These are phyloP conservation scores for Mycena chlorophos DNA, from an alignment of 768 basidiomycete species.

Conservation along the genomic window DNA sequence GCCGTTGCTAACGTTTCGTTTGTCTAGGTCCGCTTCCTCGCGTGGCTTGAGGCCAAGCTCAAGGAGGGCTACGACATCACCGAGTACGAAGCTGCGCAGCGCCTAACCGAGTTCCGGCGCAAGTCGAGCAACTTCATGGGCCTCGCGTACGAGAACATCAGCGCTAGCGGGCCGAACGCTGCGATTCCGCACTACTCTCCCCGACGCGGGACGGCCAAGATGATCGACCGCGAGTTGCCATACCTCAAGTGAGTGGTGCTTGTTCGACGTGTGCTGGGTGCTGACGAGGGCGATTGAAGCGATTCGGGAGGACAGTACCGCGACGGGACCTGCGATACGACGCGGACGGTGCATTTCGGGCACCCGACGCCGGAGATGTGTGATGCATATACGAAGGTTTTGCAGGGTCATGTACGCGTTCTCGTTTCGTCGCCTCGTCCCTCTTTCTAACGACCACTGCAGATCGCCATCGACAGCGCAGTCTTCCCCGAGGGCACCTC, in stretches of 20 bases:
- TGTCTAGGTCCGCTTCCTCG: conserved; percentile 71
- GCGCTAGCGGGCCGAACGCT: conserved; percentile 86
- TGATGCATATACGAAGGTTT: conserved; percentile 90
- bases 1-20: no score
- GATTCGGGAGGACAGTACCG: conserved; percentile 90
- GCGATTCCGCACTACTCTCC: conserved; percentile 94
- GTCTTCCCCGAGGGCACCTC: conserved; percentile 91
- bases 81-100: conserved; percentile 89
- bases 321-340: conserved; percentile 89
- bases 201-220: conserved; percentile 58
- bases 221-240: conserved; percentile 77
- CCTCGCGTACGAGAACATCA: conserved; percentile 87
- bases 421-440: conserved; percentile 20
- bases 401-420: conserved; percentile 89
- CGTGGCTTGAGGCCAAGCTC: conserved; percentile 86
- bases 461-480: conserved; percentile 90
- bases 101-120: conserved; percentile 74
- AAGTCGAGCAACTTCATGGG: conserved; percentile 77
- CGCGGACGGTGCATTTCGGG: conserved; percentile 83
- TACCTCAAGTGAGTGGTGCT: conserved; percentile 76
- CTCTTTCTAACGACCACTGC: conserved; percentile 24
- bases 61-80: conserved; percentile 77
- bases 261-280: conserved; percentile 17
- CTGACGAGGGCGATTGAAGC: conserved; percentile 38
- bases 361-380: conserved; percentile 82